Base-by-base conservation (phyloP, 2,329 filamentous ascomycete species). In the Fusarium phyllophilum region DNA sequence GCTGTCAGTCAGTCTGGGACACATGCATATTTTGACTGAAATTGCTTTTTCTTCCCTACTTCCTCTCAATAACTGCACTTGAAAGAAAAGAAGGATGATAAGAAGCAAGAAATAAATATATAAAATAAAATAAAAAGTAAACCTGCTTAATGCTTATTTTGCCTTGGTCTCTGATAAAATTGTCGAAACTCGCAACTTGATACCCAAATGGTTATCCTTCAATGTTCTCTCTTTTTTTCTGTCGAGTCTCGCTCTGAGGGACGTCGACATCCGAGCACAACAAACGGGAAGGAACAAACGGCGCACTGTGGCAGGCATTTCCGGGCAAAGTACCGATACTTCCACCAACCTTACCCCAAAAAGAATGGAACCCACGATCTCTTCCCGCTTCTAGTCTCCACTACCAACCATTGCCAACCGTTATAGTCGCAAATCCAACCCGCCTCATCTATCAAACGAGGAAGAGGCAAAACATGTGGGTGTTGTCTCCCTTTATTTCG, bases 281-380 rank as follows among this genome's bases (percentile, higher is more conserved):
- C 52, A 46, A 63, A 56, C 45, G 62, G 64, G 66, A 66, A 75
- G 63, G 61, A 66, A 67, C 57, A 55, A 22, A 56, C 52, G 58
- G 42, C 75, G 72, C 72, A 77, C 74, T 77, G 75, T 75, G 67
- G 46, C 68, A 76, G 66, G 68, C 65, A 65, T 69, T 39, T 46
- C 44, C 20, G 36, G 34, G n/a, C 24, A 22, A 74, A 65, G 75
- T 77, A 77, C 71, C 66, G 66, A 67, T 77, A 77, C 75, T 69
- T 73, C 61, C 66, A 54, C 39, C 56, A 61, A 29, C 51, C 66
- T 70, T 70, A 60, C 52, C 52, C 66, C 52, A 66, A 70, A 70
- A 66, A 42, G 66, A 65, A 70, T 70, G 73, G 69, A 71, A 63
- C 68, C 59, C 70, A 67, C 65, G 75, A 72, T 75, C 72, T 72